Conservation (phyloP, 2,329 filamentous ascomycete species). For the Talaromyces atroroseus region DNA sequence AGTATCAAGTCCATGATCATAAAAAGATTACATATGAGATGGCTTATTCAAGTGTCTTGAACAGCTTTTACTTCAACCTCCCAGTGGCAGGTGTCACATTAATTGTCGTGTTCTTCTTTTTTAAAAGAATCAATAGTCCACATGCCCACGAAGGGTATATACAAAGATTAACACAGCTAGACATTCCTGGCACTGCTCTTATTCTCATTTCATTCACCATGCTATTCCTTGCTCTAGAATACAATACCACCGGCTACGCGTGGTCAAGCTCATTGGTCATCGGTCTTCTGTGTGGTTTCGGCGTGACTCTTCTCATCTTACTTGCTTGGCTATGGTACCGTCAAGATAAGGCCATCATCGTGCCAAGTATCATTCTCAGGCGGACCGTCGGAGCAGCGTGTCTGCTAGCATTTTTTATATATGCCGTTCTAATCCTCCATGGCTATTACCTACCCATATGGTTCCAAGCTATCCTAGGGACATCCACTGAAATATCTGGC, state of each 20-base stretch:
- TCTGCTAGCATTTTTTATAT: conserved; percentile 27
- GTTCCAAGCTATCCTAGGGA: conserved; percentile 23
- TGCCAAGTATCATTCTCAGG: conserved; percentile 17
- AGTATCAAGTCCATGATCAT: neutral
- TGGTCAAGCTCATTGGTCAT: conserved; percentile 22
- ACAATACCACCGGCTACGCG: conserved; percentile 21
- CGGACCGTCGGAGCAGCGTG: conserved; percentile 18
- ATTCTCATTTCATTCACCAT: conserved; percentile 22
- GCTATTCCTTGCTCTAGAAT: conserved; percentile 25
- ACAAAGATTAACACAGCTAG: conserved; percentile 20
- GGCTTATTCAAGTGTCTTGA: neutral
- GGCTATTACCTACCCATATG: conserved; percentile 24
- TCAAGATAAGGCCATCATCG: conserved; percentile 20
- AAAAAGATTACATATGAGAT: neutral
- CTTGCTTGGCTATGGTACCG: conserved; percentile 19
- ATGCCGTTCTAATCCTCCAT: conserved; percentile 19
- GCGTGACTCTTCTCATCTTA: conserved; percentile 19
- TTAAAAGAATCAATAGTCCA: conserved; percentile 7
- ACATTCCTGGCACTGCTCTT: conserved; percentile 20
- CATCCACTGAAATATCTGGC: conserved; percentile 9
- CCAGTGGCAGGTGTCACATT: conserved; percentile 16
- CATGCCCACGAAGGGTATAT: conserved; percentile 12
- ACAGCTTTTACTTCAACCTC: conserved; percentile 18
- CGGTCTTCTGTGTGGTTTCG: conserved; percentile 22
- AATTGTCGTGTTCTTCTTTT: conserved; percentile 14